Base-by-base conservation (phyloP, 768 basidiomycete species). In the Phaeotremella skinneri region DNA sequence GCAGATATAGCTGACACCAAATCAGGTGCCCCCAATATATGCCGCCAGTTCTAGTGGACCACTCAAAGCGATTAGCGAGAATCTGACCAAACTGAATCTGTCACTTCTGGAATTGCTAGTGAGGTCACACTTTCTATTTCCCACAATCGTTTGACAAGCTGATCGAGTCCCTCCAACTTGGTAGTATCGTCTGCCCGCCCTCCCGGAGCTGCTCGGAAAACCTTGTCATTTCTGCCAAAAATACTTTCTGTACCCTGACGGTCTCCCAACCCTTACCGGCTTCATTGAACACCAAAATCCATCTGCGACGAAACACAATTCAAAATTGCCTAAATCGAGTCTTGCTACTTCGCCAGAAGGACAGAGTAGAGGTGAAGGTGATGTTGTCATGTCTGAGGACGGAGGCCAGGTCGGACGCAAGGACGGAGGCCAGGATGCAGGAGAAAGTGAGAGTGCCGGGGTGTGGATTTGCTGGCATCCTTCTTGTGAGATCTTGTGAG, bases 401-500 rank as follows among this genome's bases (percentile, higher is more conserved):
- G 49, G 29, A 41, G 17, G 20, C n/a, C n/a, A 21, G 48, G 25
- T 47, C 21, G 39, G 49, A 26, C 26, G 26, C 16, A 3, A 37
- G 2, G 49, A 26, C 25, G 30, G 29, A 20, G 47, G 11, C 6
- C 21, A 51, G 13, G 34, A 49, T 16, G 49, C 5, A 16, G 26
- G 11, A 11, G 45, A 17, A n/a, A 25, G 21, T 11, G 50, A 51
- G 16, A 13, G n/a, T 20, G 25, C 41, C 1, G 63, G 55, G 20
- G 51, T 37, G 25, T 65, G 63, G 63, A 60, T 61, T 7, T 53
- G 43, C 48, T 65, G 63, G 63, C 63, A 65, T 61, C 25, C 52
- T 5, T 23, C 55, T 17, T 65, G 63, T 37, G 45, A 64, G 30
- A 42, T 56, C 14, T 14, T 21, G 4, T 55, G 42, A 47, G 56